Evolutionary conservation across 1,284 basidiomycete genomes (phyloP).

Genomic region (Leccinum discolor): DNA sequence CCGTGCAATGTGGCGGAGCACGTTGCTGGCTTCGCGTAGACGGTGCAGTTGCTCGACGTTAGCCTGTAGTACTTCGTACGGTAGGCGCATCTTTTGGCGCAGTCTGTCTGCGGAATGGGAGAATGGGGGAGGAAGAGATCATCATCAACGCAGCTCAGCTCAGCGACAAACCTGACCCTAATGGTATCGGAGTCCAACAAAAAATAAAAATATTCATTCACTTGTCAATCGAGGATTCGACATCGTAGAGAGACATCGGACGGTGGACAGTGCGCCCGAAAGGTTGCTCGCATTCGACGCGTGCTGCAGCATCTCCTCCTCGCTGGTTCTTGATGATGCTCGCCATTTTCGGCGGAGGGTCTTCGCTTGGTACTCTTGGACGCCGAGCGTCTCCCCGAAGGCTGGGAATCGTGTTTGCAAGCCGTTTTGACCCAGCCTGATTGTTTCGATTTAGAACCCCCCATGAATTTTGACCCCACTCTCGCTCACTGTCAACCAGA

Average conservation of each 20-base stretch:
- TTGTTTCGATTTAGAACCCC: conserved; percentile 1
- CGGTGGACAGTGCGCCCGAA: conserved; percentile 61
- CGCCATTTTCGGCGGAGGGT: conserved; percentile 68
- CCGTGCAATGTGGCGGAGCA: conserved; percentile 79
- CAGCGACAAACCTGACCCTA: background rate
- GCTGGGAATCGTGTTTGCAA: conserved; percentile 68
- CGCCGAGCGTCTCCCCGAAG: conserved; percentile 61
- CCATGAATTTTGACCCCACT: conserved; percentile 5
- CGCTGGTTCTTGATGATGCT: conserved; percentile 21
- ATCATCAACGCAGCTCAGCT: background rate
- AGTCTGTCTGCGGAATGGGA: conserved; percentile 47
- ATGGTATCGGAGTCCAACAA: background rate
- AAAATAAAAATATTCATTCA: conserved; percentile 30
- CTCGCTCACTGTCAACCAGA: conserved; percentile 21
- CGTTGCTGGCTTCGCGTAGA: conserved; percentile 79
- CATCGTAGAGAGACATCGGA: conserved; percentile 63
- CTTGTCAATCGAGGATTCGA: conserved; percentile 76
- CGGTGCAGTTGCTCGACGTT: conserved; percentile 75
- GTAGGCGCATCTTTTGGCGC: conserved; percentile 80
- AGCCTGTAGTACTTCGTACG: conserved; percentile 72
- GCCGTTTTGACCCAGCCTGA: conserved; percentile 41
- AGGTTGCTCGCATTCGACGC: conserved; percentile 67
- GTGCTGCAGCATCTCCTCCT: conserved; percentile 53
- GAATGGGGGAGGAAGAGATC: background rate
- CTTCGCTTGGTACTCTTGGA: conserved; percentile 57